Percentiles rank a stretch among this genome's conserved stretches.
Conservation (phyloP, 2,329 filamentous ascomycete species). For the Macrophomina phaseolina region DNA sequence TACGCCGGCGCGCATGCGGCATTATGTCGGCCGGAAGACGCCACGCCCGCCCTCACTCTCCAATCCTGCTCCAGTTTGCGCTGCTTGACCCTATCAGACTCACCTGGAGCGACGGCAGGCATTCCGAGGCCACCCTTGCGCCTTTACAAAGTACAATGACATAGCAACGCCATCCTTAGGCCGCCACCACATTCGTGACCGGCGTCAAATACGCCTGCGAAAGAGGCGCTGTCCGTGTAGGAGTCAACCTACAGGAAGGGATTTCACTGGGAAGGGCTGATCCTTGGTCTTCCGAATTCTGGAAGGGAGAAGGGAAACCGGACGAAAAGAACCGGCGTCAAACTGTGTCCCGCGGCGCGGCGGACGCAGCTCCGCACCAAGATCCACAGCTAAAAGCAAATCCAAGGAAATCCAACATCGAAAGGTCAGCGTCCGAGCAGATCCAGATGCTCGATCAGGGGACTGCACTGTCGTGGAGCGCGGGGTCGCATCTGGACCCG, state of each 20-base stretch:
- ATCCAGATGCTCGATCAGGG: neutral
- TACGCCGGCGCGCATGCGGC: neutral
- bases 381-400: neutral
- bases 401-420: neutral
- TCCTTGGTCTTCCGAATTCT: neutral
- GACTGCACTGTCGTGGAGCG: too few species aligned
- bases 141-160: neutral
- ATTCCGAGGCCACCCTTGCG: too few species aligned
- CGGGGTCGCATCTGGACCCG: neutral
- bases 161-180: too few species aligned
- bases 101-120: neutral
- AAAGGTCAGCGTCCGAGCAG: neutral
- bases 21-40: slow-evolving; percentile 7
- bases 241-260: neutral
- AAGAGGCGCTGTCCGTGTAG: neutral
- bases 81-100: neutral
- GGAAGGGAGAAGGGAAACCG: neutral
- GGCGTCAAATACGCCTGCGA: too few species aligned
- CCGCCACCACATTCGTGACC: too few species aligned
- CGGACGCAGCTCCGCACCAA: neutral
- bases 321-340: too few species aligned
- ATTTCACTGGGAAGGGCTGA: neutral
- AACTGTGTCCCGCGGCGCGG: neutral
- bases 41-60: neutral
- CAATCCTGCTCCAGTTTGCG: neutral